phyloP scores from a whole-genome alignment of 805 yeast genomes.

The Metschnikowia anglica region DNA sequence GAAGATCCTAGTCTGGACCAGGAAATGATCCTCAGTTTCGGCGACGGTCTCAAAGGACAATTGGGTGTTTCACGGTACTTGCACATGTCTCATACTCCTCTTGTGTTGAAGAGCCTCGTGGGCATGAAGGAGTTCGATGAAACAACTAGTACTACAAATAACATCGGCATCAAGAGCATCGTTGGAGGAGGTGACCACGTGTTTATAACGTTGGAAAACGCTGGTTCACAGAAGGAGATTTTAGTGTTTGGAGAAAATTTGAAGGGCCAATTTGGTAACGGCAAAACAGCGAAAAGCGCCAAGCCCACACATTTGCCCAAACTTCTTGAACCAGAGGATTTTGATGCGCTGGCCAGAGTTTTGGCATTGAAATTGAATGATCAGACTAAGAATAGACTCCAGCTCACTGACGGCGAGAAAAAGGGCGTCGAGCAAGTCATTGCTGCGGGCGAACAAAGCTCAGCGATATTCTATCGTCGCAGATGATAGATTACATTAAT shows the following conservation, averaged over 20 bases:
- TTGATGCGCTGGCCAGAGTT: conserved; percentile 23
- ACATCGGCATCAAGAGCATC: conserved; percentile 39
- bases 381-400: conserved; percentile 46
- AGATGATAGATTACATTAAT: conserved; percentile 5
- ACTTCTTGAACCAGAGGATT: conserved; percentile 54
- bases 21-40: conserved; percentile 57
- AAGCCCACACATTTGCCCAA: conserved; percentile 56
- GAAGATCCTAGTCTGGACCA: conserved; percentile 19
- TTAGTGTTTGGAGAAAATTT: conserved; percentile 84
- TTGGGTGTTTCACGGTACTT: conserved; percentile 74
- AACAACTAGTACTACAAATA: conserved; percentile 1
- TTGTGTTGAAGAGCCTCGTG: conserved; percentile 39
- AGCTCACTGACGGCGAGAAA: conserved; percentile 32
- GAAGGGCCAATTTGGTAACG: conserved; percentile 81
- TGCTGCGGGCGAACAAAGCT: conserved; percentile 59
- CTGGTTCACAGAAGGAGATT: conserved; percentile 50
- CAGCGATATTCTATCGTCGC: conserved; percentile 61
- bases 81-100: conserved; percentile 72
- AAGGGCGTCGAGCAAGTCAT: conserved; percentile 52
- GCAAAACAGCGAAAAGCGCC: conserved; percentile 60
- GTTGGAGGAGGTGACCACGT: conserved; percentile 66
- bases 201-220: conserved; percentile 55
- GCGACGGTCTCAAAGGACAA: conserved; percentile 84
- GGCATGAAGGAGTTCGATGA: conserved; percentile 21
- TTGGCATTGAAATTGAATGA: conserved; percentile 32